Conservation (phyloP, 805 yeast genomes). For the Saturnispora gosingensis region DNA sequence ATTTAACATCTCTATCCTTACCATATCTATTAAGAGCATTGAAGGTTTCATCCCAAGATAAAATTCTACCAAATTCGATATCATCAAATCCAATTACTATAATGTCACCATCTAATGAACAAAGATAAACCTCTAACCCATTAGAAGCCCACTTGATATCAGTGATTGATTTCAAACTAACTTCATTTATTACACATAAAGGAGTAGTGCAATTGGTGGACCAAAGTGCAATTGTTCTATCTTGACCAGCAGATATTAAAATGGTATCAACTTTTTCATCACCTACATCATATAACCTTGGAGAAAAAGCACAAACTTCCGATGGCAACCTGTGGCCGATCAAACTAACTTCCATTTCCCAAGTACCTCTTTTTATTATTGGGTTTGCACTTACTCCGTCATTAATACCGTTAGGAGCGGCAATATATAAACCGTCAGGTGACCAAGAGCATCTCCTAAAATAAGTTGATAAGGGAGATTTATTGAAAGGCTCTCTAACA, state of each 20-base stretch:
- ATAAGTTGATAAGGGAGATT: slow-evolving; percentile 87
- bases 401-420: slow-evolving; percentile 78
- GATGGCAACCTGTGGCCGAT: slow-evolving; percentile 83
- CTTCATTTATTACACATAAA: slow-evolving; percentile 66
- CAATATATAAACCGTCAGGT: slow-evolving; percentile 82
- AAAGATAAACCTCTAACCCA: slow-evolving; percentile 62
- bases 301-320: slow-evolving; percentile 70
- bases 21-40: slow-evolving; percentile 76
- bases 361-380: slow-evolving; percentile 63
- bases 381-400: slow-evolving; percentile 74
- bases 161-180: slow-evolving; percentile 69
- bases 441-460: slow-evolving; percentile 84
- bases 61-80: slow-evolving; percentile 49
- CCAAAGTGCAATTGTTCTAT: slow-evolving; percentile 83
- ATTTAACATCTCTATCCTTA: slow-evolving; percentile 74
- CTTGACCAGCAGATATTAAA: slow-evolving; percentile 95
- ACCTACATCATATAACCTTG: slow-evolving; percentile 45
- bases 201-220: slow-evolving; percentile 71
- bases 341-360: slow-evolving; percentile 68
- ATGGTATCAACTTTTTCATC: slow-evolving; percentile 37
- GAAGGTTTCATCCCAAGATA: slow-evolving; percentile 59
- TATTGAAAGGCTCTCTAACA: slow-evolving; percentile 74
- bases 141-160: slow-evolving; percentile 85
- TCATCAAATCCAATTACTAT: slow-evolving; percentile 55
- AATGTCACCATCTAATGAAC: slow-evolving; percentile 81